A percentile compares a stretch with the other conserved stretches of the same genome.
phyloP scores from a whole-genome alignment of 1,284 basidiomycete species.

The Phylloboletellus chloephorus region DNA sequence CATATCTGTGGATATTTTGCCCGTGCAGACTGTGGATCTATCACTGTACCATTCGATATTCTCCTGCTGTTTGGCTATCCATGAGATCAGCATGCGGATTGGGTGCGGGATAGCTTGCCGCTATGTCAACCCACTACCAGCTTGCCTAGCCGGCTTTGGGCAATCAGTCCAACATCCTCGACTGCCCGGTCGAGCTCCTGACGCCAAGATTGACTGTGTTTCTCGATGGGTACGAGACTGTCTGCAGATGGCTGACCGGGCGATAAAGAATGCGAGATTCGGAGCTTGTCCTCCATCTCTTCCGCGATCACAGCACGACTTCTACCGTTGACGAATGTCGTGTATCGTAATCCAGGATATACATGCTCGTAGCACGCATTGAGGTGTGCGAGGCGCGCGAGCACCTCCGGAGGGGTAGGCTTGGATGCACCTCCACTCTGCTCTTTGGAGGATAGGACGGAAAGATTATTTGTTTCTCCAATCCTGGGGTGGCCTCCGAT shows the following conservation, averaged over 20 bases:
- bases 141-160: slow-evolving; percentile 54
- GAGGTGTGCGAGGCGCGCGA: slow-evolving; percentile 58
- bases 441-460: slow-evolving; percentile 69
- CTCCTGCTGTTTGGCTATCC: not conserved
- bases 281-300: slow-evolving; percentile 71
- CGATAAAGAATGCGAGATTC: slow-evolving; percentile 45
- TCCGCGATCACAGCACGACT: slow-evolving; percentile 64
- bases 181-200: slow-evolving; percentile 67
- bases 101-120: slow-evolving; percentile 1
- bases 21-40: slow-evolving; percentile 4
- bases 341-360: slow-evolving; percentile 76
- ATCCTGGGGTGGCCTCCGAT: slow-evolving; percentile 84
- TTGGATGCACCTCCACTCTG: slow-evolving; percentile 48
- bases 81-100: slow-evolving; percentile 1
- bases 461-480: slow-evolving; percentile 72
- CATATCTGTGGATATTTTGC: slow-evolving; percentile 7
- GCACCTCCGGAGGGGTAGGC: slow-evolving; percentile 59
- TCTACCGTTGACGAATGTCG: slow-evolving; percentile 89
- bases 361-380: slow-evolving; percentile 72
- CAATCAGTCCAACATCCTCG: slow-evolving; percentile 70
- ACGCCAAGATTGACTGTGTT: slow-evolving; percentile 47
- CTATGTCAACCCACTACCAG: slow-evolving; percentile 12
- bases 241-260: slow-evolving; percentile 38
- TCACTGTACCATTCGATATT: slow-evolving; percentile 17
- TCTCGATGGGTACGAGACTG: slow-evolving; percentile 38